These are phyloP conservation scores for Cordyceps fumosorosea DNA, from an alignment of 2,329 filamentous ascomycete species.

Conservation along the genomic window DNA sequence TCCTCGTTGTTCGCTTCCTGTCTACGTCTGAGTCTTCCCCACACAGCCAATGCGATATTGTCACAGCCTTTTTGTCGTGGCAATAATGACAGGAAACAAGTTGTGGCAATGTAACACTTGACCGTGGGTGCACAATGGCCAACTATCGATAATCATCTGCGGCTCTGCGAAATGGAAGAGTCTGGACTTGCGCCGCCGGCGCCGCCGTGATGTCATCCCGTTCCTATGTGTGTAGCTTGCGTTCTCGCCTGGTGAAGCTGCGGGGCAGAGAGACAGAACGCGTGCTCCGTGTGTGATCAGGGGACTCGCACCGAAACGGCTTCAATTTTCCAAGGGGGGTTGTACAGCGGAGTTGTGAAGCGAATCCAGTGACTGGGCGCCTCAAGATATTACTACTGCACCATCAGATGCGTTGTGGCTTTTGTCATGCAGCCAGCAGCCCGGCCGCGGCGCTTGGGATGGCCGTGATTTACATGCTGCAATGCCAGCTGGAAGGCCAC, in stretches of 20 bases:
- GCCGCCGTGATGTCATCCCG: slow-evolving; percentile 2
- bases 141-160: background rate
- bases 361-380: background rate
- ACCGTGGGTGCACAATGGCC: background rate
- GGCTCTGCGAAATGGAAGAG: background rate
- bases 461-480: background rate
- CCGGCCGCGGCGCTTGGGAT: background rate
- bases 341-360: background rate
- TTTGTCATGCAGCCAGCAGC: background rate
- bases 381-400: background rate
- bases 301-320: background rate
- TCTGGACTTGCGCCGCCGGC: background rate
- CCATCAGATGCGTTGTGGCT: background rate
- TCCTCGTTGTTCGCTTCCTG: background rate
- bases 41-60: background rate
- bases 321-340: background rate
- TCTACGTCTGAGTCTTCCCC: background rate
- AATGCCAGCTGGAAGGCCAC: background rate
- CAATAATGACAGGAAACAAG: background rate
- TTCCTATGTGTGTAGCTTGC: background rate
- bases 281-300: background rate
- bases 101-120: background rate
- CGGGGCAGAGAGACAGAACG: background rate
- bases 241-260: background rate
- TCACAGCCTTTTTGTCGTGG: background rate